phyloP scores from a whole-genome alignment of 345 rosid species.

The Aethionema arabicum region DNA sequence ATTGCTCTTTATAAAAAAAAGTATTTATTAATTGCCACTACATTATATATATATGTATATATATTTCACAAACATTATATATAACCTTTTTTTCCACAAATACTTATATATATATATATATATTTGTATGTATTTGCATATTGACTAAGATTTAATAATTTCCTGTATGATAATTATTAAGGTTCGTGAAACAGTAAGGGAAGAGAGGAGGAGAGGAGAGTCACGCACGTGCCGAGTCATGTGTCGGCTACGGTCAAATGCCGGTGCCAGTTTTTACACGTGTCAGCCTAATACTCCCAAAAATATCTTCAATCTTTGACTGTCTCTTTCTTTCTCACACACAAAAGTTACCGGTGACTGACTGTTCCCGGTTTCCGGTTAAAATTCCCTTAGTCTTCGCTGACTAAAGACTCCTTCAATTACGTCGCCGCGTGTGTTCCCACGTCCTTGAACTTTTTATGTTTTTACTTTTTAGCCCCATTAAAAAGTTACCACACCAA shows the following conservation, averaged over 20 bases:
- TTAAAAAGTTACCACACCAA: conserved; percentile 11
- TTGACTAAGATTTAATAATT: conserved; percentile 18
- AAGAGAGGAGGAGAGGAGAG: conserved; percentile 27
- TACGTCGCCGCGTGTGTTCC: conserved; percentile 33
- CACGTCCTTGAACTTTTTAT: conserved; percentile 25
- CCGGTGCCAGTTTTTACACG: conserved; percentile 72
- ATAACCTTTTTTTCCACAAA: no score
- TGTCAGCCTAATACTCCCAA: conserved; percentile 46
- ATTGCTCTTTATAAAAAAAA: no score
- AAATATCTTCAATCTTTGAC: conserved; percentile 45
- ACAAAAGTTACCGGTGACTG: conserved; percentile 32
- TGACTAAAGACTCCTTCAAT: conserved; percentile 48
- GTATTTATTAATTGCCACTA: no score
- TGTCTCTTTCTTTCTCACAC: conserved; percentile 21
- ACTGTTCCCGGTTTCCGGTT: conserved; percentile 37
- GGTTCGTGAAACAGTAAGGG: conserved; percentile 16
- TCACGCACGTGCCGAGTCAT: conserved; percentile 54
- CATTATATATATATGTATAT: no score
- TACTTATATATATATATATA: no score
- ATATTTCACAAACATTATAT: no score
- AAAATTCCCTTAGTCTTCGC: conserved; percentile 43
- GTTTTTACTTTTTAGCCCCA: conserved; percentile 27
- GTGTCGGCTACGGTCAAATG: conserved; percentile 78
- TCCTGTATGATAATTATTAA: conserved; percentile 12
- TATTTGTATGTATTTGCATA: not conserved